Evolutionary conservation across 768 basidiomycete genomes (phyloP).

Genomic region (Galerina marginata): DNA sequence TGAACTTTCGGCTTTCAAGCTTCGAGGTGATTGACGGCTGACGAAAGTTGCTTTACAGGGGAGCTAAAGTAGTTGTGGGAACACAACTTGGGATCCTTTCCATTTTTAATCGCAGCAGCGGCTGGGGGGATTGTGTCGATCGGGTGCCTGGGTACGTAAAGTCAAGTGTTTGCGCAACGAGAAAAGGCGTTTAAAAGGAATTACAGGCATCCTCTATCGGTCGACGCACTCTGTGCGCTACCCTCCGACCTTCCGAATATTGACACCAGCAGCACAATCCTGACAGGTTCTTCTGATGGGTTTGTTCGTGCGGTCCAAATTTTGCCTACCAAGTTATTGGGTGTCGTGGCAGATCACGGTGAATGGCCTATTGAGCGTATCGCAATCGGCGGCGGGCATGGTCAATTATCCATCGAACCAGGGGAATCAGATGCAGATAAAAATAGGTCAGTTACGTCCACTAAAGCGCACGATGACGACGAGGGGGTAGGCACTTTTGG

Average conservation of each 20-base stretch:
- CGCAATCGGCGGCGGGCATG: constrained; percentile 54
- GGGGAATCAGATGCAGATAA: constrained; percentile 19
- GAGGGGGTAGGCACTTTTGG: constrained; percentile 15
- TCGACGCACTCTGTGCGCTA: constrained; percentile 84
- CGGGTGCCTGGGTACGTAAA: constrained; percentile 77
- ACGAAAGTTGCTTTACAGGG: constrained; percentile 42
- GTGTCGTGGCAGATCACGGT: constrained; percentile 90
- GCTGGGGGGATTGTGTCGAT: constrained; percentile 93
- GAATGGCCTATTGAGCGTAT: constrained; percentile 93
- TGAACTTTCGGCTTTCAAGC: neutral
- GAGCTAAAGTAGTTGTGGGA: constrained; percentile 85
- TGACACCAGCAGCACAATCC: constrained; percentile 69
- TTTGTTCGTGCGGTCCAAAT: constrained; percentile 86
- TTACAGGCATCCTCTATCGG: constrained; percentile 84
- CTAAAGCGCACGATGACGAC: constrained; percentile 20
- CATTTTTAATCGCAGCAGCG: constrained; percentile 85
- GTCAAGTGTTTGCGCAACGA: constrained; percentile 1
- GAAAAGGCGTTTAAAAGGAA: constrained; percentile 15
- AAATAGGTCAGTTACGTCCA: constrained; percentile 19
- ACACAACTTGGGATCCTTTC: constrained; percentile 90
- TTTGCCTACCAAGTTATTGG: constrained; percentile 87
- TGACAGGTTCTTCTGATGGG: constrained; percentile 93
- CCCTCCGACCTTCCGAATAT: constrained; percentile 65
- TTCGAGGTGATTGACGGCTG: neutral
- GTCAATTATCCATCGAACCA: constrained; percentile 37